These are phyloP conservation scores for Monosporascus sp. DNA, from an alignment of 2,329 filamentous ascomycete genomes.

Conservation along the genomic window DNA sequence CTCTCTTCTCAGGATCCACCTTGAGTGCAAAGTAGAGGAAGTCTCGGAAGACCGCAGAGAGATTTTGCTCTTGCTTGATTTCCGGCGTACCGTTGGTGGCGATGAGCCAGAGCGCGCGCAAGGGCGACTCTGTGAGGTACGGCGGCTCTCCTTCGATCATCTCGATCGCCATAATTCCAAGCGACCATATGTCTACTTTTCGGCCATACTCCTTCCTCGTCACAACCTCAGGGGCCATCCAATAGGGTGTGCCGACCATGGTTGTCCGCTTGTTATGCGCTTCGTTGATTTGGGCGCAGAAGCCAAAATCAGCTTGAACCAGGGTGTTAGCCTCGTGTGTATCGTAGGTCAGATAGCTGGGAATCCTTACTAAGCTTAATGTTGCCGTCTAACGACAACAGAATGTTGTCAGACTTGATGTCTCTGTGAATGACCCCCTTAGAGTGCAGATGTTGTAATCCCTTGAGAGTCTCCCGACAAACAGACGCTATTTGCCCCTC, in stretches of 20 bases:
- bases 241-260: slow-evolving; percentile 98
- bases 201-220: slow-evolving; percentile 96
- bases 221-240: slow-evolving; percentile 99
- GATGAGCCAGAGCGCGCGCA: slow-evolving; percentile 91
- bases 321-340: slow-evolving; percentile 8
- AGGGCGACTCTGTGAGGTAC: slow-evolving; percentile 89
- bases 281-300: slow-evolving; percentile 97
- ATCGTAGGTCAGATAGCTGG: not conserved
- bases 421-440: slow-evolving; percentile 98
- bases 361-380: slow-evolving; percentile 83
- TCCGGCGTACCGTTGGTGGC: slow-evolving; percentile 92
- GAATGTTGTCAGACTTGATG: slow-evolving; percentile 98
- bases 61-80: slow-evolving; percentile 85
- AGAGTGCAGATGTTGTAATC: slow-evolving; percentile 90
- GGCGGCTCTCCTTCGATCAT: slow-evolving; percentile 99
- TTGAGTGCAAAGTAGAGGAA: slow-evolving; percentile 91
- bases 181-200: slow-evolving; percentile 97
- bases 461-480: slow-evolving; percentile 86
- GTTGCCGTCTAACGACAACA: slow-evolving; percentile 87
- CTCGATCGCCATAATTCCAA: slow-evolving; percentile 99
- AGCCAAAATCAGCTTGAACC: slow-evolving; percentile 82
- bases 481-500: slow-evolving; percentile 96
- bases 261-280: slow-evolving; percentile 95
- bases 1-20: slow-evolving; percentile 95
- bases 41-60: slow-evolving; percentile 79